Evolutionary conservation across 345 rosid species (phyloP).

Genomic region (Turritis glabra): DNA sequence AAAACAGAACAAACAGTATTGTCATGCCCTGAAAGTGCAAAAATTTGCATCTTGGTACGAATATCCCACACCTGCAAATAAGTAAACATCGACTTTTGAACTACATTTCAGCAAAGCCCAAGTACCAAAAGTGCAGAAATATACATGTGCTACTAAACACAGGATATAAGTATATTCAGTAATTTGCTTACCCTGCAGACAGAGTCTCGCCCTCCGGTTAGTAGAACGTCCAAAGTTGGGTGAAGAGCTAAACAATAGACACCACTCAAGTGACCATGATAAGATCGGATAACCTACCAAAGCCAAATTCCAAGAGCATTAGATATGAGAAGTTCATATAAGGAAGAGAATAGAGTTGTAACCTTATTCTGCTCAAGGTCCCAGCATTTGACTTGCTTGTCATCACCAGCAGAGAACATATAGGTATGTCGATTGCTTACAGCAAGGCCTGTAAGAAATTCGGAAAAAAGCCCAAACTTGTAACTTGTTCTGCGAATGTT

Average conservation of each 20-base stretch:
- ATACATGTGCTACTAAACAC: not conserved
- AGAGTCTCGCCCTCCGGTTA: slow-evolving; percentile 98
- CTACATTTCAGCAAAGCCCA: slow-evolving; percentile 14
- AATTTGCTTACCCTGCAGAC: slow-evolving; percentile 81
- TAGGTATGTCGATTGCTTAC: slow-evolving; percentile 86
- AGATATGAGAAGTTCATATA: slow-evolving; percentile 1
- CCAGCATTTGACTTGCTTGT: slow-evolving; percentile 99
- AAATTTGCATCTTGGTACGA: slow-evolving; percentile 94
- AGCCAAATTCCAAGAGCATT: slow-evolving; percentile 5
- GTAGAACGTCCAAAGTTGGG: slow-evolving; percentile 84
- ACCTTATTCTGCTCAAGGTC: slow-evolving; percentile 99
- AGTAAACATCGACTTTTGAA: slow-evolving; percentile 31
- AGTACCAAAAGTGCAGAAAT: not conserved
- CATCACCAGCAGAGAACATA: slow-evolving; percentile 99
- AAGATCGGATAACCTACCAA: slow-evolving; percentile 83
- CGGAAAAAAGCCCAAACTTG: not conserved
- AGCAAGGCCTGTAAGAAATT: slow-evolving; percentile 71
- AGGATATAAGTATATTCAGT: not conserved
- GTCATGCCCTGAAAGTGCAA: slow-evolving; percentile 94
- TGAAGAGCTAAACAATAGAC: slow-evolving; percentile 99
- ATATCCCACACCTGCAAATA: slow-evolving; percentile 91
- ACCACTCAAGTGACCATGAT: slow-evolving; percentile 98
- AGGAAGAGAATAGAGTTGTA: slow-evolving; percentile 22
- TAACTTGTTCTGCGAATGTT: not conserved
- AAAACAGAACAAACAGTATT: slow-evolving; percentile 97